Percentiles rank a stretch among this genome's conserved stretches.
Evolutionary conservation across 1,284 basidiomycete species (phyloP).

Genomic region (Malassezia japonica): DNA sequence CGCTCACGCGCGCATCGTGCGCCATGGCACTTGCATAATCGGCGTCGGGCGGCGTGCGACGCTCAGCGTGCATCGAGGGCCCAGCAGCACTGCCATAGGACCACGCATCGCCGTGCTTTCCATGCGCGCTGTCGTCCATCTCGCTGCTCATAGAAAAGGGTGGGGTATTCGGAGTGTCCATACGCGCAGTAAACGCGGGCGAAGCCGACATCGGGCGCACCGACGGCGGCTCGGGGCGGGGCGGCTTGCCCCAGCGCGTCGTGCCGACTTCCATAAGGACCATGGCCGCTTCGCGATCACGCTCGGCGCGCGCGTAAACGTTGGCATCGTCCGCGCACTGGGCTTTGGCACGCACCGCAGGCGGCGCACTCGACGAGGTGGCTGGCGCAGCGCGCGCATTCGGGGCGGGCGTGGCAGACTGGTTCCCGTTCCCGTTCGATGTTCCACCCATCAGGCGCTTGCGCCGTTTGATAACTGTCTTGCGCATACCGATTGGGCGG

Average conservation of each 20-base stretch:
- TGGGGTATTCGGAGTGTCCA: not conserved
- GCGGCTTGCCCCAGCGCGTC: constrained; percentile 3
- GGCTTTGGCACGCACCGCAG: not conserved
- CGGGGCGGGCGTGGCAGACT: not conserved
- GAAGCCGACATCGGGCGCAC: not conserved
- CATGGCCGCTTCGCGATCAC: constrained; percentile 44
- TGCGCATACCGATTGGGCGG: constrained; percentile 95
- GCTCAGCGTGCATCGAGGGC: not conserved
- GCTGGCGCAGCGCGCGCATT: not conserved
- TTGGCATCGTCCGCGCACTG: not conserved
- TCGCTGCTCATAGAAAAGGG: not conserved
- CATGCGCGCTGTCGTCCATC: not conserved
- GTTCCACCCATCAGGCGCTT: constrained; percentile 70
- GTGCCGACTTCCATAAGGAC: constrained; percentile 41
- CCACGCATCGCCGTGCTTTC: no score
- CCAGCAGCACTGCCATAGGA: not conserved
- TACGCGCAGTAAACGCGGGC: not conserved
- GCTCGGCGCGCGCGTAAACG: constrained; percentile 22
- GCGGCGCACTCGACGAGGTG: not conserved
- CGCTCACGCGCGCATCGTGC: not conserved
- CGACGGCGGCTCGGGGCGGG: not conserved
- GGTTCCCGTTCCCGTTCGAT: not conserved
- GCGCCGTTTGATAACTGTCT: constrained; percentile 92
- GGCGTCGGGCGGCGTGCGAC: not conserved
- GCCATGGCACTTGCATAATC: not conserved